Percentiles rank a stretch among this genome's conserved stretches.
phyloP scores from a whole-genome alignment of 768 basidiomycete genomes.

The Panaeolus papilionaceus region DNA sequence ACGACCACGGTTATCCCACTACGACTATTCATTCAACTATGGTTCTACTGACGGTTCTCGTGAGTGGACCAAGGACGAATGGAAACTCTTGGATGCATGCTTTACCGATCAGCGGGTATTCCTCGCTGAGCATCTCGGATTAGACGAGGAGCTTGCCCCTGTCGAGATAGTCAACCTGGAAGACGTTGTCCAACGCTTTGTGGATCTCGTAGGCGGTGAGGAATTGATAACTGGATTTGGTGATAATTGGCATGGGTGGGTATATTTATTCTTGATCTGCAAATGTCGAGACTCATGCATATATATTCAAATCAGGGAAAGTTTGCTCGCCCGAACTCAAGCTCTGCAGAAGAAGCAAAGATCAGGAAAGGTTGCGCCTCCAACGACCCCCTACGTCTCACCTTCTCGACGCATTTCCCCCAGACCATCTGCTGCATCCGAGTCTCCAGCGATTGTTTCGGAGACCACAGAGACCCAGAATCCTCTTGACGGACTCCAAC shows the following conservation, averaged over 20 bases:
- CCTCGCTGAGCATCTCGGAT: conserved; percentile 38
- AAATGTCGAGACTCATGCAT: conserved; percentile 2
- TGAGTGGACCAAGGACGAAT: conserved; percentile 77
- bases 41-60: conserved; percentile 24
- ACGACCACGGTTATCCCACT: neutral
- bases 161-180: conserved; percentile 59
- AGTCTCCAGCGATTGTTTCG: neutral
- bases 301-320: conserved; percentile 44
- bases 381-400: conserved; percentile 50
- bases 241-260: conserved; percentile 64
- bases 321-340: conserved; percentile 53
- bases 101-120: conserved; percentile 74
- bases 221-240: conserved; percentile 47
- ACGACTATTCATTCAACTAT: conserved; percentile 7
- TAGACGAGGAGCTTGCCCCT: conserved; percentile 45
- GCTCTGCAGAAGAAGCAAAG: conserved; percentile 69
- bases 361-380: conserved; percentile 59
- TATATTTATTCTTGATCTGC: conserved; percentile 17
- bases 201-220: conserved; percentile 53
- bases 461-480: neutral
- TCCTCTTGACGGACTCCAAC: conserved; percentile 20
- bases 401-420: conserved; percentile 23
- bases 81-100: conserved; percentile 81
- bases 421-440: conserved; percentile 9
- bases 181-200: conserved; percentile 67